phyloP scores from a whole-genome alignment of 495 filamentous ascomycete genomes.

The Tuber microsphaerosporum region DNA sequence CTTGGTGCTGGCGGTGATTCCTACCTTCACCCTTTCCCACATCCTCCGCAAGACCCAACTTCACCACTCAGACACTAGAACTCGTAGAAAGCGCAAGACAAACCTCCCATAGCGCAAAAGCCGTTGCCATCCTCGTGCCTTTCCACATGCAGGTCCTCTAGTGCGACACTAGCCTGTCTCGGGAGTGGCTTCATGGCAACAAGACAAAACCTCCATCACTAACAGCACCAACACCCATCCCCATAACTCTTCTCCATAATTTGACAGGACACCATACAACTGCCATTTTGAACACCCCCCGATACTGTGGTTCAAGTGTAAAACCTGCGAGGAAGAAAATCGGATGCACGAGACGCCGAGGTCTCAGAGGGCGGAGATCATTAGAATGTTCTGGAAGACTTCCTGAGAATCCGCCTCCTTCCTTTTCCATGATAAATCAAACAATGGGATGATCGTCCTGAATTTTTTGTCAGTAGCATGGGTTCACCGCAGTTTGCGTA shows the following conservation, averaged over 20 bases:
- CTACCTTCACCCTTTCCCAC: constrained; percentile 18
- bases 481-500: neutral
- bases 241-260: neutral
- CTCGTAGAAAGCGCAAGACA: neutral
- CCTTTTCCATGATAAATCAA: neutral
- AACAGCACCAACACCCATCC: constrained; percentile 5
- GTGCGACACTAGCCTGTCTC: constrained; percentile 36
- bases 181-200: constrained; percentile 34
- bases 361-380: constrained; percentile 20
- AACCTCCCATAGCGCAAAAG: constrained; percentile 19
- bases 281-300: neutral
- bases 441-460: neutral
- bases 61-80: neutral
- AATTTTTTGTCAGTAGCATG: neutral
- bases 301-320: neutral
- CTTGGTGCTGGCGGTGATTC: constrained; percentile 7
- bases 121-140: constrained; percentile 31
- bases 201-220: neutral
- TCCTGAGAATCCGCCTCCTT: constrained; percentile 14
- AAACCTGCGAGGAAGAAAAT: constrained; percentile 30
- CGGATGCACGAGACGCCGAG: constrained; percentile 37
- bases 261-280: neutral
- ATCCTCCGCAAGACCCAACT: neutral
- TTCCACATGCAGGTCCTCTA: constrained; percentile 24
- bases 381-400: constrained; percentile 32